These are phyloP conservation scores for Jacaranda copaia DNA, from an alignment of 257 asterid genomes.

Conservation along the genomic window DNA sequence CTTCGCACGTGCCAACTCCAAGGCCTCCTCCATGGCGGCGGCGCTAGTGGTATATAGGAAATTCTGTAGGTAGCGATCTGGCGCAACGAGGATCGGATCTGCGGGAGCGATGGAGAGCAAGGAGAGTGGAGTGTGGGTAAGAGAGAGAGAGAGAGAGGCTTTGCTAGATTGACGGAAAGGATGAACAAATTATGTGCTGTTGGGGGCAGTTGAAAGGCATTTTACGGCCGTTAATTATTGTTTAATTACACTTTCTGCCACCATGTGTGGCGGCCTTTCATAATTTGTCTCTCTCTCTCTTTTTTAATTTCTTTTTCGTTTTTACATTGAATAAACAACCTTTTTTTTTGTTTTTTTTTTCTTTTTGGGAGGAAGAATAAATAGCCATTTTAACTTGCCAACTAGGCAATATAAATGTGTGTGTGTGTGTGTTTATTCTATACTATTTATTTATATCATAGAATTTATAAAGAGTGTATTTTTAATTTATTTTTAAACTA, in stretches of 20 bases:
- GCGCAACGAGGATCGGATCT: slow-evolving; percentile 61
- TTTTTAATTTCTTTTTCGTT: not conserved
- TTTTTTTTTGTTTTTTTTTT: no score
- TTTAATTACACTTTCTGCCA: slow-evolving; percentile 11
- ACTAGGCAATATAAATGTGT: not conserved
- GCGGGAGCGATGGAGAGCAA: slow-evolving; percentile 43
- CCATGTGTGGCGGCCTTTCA: not conserved
- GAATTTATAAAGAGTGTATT: no score
- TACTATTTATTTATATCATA: no score
- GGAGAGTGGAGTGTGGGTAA: slow-evolving; percentile 33
- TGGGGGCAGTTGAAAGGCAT: slow-evolving; percentile 32
- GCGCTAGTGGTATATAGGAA: slow-evolving; percentile 27
- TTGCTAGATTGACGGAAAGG: slow-evolving; percentile 52
- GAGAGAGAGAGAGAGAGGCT: slow-evolving; percentile 36
- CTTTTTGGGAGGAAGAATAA: not conserved
- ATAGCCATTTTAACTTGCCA: not conserved
- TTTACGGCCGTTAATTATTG: slow-evolving; percentile 17
- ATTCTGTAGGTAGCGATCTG: slow-evolving; percentile 39
- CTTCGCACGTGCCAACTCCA: slow-evolving; percentile 94
- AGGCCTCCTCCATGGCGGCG: slow-evolving; percentile 89
- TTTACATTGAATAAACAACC: no score
- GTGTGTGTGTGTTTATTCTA: no score
- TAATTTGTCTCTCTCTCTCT: not conserved
- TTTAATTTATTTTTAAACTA: no score
- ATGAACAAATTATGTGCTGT: slow-evolving; percentile 34